These are phyloP conservation scores for Botrytis galanthina DNA, from an alignment of 2,329 filamentous ascomycete genomes.

Conservation along the genomic window DNA sequence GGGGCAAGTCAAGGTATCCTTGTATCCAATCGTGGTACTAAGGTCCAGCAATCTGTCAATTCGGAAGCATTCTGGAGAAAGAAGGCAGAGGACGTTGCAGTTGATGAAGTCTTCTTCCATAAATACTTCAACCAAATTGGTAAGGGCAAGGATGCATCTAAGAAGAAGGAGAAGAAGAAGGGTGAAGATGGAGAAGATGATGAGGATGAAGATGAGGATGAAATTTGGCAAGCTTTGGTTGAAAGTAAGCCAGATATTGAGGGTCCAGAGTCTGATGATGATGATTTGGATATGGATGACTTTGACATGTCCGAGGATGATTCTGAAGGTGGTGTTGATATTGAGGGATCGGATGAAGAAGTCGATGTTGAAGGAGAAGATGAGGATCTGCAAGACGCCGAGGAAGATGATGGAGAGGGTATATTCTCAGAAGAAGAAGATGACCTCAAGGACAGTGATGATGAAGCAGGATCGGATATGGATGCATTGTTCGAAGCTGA, in stretches of 20 bases:
- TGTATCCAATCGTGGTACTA: constrained; percentile 45
- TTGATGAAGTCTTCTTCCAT: constrained; percentile 97
- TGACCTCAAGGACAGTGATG: constrained; percentile 43
- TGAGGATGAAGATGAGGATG: constrained; percentile 62
- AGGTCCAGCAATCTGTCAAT: constrained; percentile 70
- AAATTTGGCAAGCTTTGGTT: constrained; percentile 90
- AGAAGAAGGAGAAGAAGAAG: constrained; percentile 55
- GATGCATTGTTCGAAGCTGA: constrained; percentile 43
- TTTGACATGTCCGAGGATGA: constrained; percentile 52
- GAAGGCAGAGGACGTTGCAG: constrained; percentile 81
- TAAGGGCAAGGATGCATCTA: constrained; percentile 56
- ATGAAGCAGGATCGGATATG: constrained; percentile 53
- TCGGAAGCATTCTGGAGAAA: constrained; percentile 87
- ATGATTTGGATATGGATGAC: constrained; percentile 49
- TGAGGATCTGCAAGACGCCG: constrained; percentile 22
- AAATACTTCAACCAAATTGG: constrained; percentile 83
- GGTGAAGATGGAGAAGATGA: constrained; percentile 45
- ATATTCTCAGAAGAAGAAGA: constrained; percentile 41
- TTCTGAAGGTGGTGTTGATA: constrained; percentile 47
- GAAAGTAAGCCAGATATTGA: constrained; percentile 76
- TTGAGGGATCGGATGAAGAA: constrained; percentile 44
- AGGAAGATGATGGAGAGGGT: constrained; percentile 34
- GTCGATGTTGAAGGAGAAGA: constrained; percentile 33
- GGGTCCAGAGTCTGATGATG: constrained; percentile 57
- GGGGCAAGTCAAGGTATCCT: constrained; percentile 59